These are phyloP conservation scores for Malassezia equina DNA, from an alignment of 1,284 basidiomycete species.

Conservation along the genomic window DNA sequence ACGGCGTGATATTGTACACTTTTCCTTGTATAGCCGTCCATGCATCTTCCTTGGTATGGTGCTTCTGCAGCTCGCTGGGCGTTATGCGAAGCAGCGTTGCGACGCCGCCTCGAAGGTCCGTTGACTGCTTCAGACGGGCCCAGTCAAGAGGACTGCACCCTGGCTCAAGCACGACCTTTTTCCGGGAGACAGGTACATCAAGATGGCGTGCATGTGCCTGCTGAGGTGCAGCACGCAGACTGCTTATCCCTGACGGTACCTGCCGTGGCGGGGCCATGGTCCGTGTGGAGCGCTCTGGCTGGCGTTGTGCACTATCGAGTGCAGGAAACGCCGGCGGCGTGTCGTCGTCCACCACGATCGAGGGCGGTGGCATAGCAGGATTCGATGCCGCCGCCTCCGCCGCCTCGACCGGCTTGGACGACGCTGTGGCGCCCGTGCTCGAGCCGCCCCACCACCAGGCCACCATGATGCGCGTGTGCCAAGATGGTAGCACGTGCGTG, in stretches of 20 bases:
- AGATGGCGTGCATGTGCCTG: constrained; percentile 14
- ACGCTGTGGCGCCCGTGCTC: neutral
- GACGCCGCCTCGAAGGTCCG: constrained; percentile 24
- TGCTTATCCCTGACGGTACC: neutral
- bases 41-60: constrained; percentile 74
- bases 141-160: constrained; percentile 89
- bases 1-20: constrained; percentile 92
- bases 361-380: neutral
- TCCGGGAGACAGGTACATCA: constrained; percentile 46
- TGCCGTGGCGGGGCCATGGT: constrained; percentile 19
- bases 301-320: constrained; percentile 66
- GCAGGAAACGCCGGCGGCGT: constrained; percentile 72
- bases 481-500: neutral
- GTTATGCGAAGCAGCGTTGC: constrained; percentile 59
- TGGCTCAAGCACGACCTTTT: constrained; percentile 77
- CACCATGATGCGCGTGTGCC: neutral
- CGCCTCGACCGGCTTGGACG: neutral
- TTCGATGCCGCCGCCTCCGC: neutral
- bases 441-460: neutral
- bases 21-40: constrained; percentile 88
- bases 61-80: constrained; percentile 69
- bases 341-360: constrained; percentile 51
- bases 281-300: constrained; percentile 16
- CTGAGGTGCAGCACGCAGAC: neutral
- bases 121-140: constrained; percentile 70